Evolutionary conservation across 352 stramenopile species (phyloP).

Genomic region (Globisporangium nunn): DNA sequence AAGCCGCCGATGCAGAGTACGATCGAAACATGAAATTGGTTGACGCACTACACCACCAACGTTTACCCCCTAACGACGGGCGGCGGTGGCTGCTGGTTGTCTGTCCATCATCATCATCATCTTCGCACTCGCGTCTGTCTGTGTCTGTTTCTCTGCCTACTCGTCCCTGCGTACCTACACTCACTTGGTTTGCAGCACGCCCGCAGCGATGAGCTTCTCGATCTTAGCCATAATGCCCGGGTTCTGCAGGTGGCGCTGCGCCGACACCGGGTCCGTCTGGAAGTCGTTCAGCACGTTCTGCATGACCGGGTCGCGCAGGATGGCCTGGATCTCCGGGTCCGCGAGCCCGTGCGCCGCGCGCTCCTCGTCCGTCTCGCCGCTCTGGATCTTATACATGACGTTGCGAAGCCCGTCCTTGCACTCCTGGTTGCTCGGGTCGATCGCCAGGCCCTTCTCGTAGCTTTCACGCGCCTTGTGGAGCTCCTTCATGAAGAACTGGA

Average conservation of each 20-base stretch:
- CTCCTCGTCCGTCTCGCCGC: constrained; percentile 94
- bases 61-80: too few relatives aligned
- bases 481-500: constrained; percentile 99
- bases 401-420: constrained; percentile 95
- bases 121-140: too few relatives aligned
- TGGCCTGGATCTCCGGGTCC: constrained; percentile 98
- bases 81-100: too few relatives aligned
- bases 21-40: neutral
- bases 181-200: constrained; percentile 94
- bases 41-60: too few relatives aligned
- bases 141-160: neutral
- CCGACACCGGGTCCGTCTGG: constrained; percentile 90
- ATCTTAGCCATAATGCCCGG: constrained; percentile 95
- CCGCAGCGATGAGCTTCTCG: constrained; percentile 98
- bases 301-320: constrained; percentile 97
- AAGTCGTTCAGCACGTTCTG: constrained; percentile 98
- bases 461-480: constrained; percentile 98
- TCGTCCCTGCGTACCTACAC: neutral
- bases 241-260: constrained; percentile 93
- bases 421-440: constrained; percentile 93
- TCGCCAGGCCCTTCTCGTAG: constrained; percentile 93
- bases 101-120: neutral
- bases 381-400: constrained; percentile 92
- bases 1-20: too few relatives aligned
- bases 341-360: constrained; percentile 96